phyloP scores from a whole-genome alignment of 2,329 filamentous ascomycete genomes.

The Pochonia chlamydosporia region DNA sequence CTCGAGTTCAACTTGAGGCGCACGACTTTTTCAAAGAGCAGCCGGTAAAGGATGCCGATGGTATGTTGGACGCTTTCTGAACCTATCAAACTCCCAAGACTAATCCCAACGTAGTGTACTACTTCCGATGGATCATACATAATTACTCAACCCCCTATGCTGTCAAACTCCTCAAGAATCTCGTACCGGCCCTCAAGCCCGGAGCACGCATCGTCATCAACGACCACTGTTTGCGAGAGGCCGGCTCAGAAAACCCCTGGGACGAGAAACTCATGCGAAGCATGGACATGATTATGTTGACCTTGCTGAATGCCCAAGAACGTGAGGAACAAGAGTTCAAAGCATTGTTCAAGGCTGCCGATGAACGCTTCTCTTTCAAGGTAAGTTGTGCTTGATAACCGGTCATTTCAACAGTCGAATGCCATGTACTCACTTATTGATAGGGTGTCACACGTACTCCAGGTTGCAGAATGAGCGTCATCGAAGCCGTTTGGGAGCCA shows the following conservation, averaged over 20 bases:
- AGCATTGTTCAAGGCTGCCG: constrained; percentile 36
- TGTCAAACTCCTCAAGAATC: constrained; percentile 39
- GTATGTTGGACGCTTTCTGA: constrained; percentile 20
- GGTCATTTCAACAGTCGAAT: too few relatives aligned
- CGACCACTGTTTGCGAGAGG: constrained; percentile 37
- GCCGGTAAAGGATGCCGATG: constrained; percentile 45
- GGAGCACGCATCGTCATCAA: constrained; percentile 44
- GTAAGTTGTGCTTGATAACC: constrained; percentile 16
- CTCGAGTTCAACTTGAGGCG: constrained; percentile 35
- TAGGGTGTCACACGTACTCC: constrained; percentile 34
- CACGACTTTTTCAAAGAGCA: constrained; percentile 57
- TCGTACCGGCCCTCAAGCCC: constrained; percentile 50
- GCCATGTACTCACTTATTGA: not conserved
- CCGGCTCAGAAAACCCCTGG: constrained; percentile 33
- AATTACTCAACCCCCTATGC: constrained; percentile 53
- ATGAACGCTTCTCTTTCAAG: constrained; percentile 37
- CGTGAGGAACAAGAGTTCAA: constrained; percentile 40
- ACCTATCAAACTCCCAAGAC: not conserved
- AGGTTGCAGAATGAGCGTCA: constrained; percentile 40
- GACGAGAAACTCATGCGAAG: constrained; percentile 41
- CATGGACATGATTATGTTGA: constrained; percentile 49
- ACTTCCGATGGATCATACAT: constrained; percentile 55
- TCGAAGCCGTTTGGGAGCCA: constrained; percentile 42
- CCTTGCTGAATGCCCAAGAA: constrained; percentile 46
- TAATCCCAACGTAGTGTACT: constrained; percentile 36